Evolutionary conservation across 2,329 filamentous ascomycete species (phyloP).

Genomic region (Pseudocercospora macadamiae): DNA sequence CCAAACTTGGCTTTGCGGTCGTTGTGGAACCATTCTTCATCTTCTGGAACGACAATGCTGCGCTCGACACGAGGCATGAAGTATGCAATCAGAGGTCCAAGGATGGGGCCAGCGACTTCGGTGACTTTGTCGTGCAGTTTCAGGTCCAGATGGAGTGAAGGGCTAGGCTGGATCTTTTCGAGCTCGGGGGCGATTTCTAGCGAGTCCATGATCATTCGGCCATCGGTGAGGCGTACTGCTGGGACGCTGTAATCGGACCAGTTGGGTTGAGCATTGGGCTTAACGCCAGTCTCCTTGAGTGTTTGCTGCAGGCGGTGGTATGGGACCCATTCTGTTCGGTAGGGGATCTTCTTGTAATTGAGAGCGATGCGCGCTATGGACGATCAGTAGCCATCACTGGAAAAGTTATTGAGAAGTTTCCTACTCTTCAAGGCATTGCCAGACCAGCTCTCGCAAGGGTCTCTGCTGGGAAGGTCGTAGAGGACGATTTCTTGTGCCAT

Average conservation of each 20-base stretch:
- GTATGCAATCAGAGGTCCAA: not conserved
- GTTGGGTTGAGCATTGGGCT: not conserved
- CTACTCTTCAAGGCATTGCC: conserved; percentile 14
- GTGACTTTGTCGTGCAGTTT: not conserved
- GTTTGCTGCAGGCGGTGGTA: conserved; percentile 14
- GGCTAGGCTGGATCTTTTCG: conserved; percentile 11
- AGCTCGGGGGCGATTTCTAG: conserved; percentile 10
- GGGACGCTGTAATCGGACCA: conserved; percentile 12
- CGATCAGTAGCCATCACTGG: not conserved
- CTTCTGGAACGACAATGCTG: conserved; percentile 34
- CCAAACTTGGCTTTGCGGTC: conserved; percentile 18
- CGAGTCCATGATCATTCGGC: conserved; percentile 12
- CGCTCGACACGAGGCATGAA: not conserved
- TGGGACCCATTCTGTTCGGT: conserved; percentile 15
- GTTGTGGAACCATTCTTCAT: conserved; percentile 15
- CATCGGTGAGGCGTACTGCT: conserved; percentile 6
- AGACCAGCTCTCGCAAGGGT: conserved; percentile 15
- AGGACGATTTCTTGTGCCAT: conserved; percentile 7
- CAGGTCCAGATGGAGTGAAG: conserved; percentile 6
- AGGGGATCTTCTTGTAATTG: conserved; percentile 16
- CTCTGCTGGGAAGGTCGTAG: conserved; percentile 14
- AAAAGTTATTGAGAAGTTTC: not conserved
- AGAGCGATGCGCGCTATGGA: conserved; percentile 11
- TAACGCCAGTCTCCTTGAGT: conserved; percentile 10
- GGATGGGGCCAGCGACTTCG: not conserved